A percentile compares a stretch with the other conserved stretches of the same genome.
phyloP scores from a whole-genome alignment of 2,329 filamentous ascomycete genomes.

The Phaeosphaeriaceae sp. region DNA sequence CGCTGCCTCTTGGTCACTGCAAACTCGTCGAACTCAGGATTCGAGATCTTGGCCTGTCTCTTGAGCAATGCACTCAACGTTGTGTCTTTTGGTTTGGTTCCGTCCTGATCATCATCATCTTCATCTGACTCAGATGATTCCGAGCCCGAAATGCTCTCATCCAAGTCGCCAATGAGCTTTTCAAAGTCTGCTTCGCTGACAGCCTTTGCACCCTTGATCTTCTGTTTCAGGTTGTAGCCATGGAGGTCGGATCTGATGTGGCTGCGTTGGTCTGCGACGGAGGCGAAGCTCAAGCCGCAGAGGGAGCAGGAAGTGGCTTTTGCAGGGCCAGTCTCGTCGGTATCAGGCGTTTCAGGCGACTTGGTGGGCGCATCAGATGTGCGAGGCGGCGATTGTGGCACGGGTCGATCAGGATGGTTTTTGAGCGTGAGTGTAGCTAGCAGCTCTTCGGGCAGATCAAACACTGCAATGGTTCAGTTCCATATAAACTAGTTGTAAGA shows the following conservation, averaged over 20 bases:
- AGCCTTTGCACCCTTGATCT: constrained; percentile 73
- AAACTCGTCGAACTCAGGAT: constrained; percentile 59
- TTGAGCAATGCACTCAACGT: constrained; percentile 79
- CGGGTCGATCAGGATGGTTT: constrained; percentile 33
- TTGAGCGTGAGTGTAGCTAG: constrained; percentile 71
- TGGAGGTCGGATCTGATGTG: constrained; percentile 93
- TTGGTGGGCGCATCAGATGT: constrained; percentile 20
- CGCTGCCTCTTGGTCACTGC: constrained; percentile 58
- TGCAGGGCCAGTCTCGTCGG: constrained; percentile 50
- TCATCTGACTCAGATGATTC: constrained; percentile 75
- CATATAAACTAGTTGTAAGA: neutral
- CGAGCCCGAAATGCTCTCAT: constrained; percentile 92
- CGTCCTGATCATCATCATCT: constrained; percentile 68
- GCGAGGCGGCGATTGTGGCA: constrained; percentile 21
- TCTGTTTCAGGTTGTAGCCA: constrained; percentile 93
- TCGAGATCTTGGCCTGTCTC: constrained; percentile 78
- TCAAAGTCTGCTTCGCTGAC: constrained; percentile 87
- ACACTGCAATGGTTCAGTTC: constrained; percentile 63
- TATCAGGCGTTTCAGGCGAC: constrained; percentile 47
- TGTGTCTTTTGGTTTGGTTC: constrained; percentile 66
- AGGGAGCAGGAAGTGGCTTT: constrained; percentile 79
- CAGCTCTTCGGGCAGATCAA: constrained; percentile 79
- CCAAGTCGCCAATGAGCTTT: constrained; percentile 80
- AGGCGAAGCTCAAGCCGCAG: constrained; percentile 75
- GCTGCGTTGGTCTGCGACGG: constrained; percentile 79